Evolutionary conservation across 371 early-diverging fungal genomes (phyloP).

Genomic region (Mucor ambiguus): DNA sequence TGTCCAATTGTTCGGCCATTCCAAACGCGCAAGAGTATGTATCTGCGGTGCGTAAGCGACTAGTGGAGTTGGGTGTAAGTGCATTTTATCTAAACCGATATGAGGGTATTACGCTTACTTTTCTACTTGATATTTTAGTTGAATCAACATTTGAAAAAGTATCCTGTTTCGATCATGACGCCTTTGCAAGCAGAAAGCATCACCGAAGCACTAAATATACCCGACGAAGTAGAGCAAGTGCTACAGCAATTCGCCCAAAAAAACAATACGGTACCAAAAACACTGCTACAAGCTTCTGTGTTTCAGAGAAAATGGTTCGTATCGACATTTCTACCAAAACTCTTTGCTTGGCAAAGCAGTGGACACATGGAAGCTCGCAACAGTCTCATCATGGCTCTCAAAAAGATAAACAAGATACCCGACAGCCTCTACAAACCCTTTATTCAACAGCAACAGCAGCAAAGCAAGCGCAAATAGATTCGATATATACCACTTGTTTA

Average conservation of each 20-base stretch:
- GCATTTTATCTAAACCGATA: neutral
- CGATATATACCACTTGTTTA: neutral
- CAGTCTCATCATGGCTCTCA: conserved; percentile 16
- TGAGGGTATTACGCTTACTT: neutral
- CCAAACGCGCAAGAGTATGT: conserved; percentile 4
- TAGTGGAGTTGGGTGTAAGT: conserved; percentile 33
- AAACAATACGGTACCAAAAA: conserved; percentile 11
- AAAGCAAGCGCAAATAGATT: neutral
- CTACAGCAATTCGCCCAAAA: conserved; percentile 1
- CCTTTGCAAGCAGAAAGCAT: neutral
- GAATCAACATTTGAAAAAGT: conserved; percentile 17
- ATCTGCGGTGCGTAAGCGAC: conserved; percentile 11
- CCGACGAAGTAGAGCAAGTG: neutral
- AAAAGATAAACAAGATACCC: conserved; percentile 22
- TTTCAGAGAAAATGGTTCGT: conserved; percentile 27
- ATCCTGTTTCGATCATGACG: conserved; percentile 11
- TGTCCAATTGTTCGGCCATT: neutral
- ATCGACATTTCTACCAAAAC: conserved; percentile 24
- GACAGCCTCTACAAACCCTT: conserved; percentile 8
- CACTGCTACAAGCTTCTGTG: conserved; percentile 18
- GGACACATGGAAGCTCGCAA: conserved; percentile 11
- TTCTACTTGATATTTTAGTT: neutral
- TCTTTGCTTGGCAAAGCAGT: conserved; percentile 17
- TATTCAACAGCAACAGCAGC: neutral
- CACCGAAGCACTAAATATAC: neutral